Conservation (phyloP, 106 monocot genomes). For the Dioscorea alata region DNA sequence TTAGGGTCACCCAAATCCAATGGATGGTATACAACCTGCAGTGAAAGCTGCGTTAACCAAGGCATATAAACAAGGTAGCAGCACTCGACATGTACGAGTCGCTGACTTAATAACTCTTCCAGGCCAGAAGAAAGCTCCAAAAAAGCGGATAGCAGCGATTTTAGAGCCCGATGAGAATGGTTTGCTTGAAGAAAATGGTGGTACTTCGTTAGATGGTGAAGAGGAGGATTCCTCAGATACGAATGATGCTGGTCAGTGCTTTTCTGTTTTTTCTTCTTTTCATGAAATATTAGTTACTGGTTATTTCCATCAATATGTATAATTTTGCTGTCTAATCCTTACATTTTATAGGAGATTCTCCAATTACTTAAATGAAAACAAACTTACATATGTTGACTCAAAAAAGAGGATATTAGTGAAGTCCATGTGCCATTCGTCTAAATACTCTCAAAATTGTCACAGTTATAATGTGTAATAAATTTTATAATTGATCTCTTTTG, state of each 20-base stretch:
- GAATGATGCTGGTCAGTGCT: slow-evolving; percentile 49
- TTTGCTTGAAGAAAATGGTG: slow-evolving; percentile 48
- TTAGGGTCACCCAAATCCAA: slow-evolving; percentile 72
- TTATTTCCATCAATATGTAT: too few relatives aligned
- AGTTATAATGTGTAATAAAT: too few relatives aligned
- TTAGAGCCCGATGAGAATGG: slow-evolving; percentile 65
- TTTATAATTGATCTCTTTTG: too few relatives aligned
- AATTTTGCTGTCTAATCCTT: too few relatives aligned
- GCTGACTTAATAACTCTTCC: slow-evolving; percentile 83
- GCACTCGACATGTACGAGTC: slow-evolving; percentile 48
- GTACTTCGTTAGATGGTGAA: slow-evolving; percentile 38
- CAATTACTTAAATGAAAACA: too few relatives aligned
- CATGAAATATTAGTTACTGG: too few relatives aligned
- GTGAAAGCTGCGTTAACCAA: slow-evolving; percentile 87
- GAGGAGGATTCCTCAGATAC: slow-evolving; percentile 43
- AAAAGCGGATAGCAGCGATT: slow-evolving; percentile 86
- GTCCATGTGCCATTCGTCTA: too few relatives aligned
- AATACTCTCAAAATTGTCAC: too few relatives aligned
- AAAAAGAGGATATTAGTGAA: too few relatives aligned
- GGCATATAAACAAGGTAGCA: slow-evolving; percentile 85
- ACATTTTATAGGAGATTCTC: too few relatives aligned
- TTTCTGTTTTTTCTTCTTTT: not conserved
- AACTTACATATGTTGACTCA: too few relatives aligned
- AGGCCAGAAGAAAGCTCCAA: slow-evolving; percentile 79
- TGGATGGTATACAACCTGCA: slow-evolving; percentile 75